Base-by-base conservation (phyloP, 495 filamentous ascomycete genomes). In the Penicillium silybi region DNA sequence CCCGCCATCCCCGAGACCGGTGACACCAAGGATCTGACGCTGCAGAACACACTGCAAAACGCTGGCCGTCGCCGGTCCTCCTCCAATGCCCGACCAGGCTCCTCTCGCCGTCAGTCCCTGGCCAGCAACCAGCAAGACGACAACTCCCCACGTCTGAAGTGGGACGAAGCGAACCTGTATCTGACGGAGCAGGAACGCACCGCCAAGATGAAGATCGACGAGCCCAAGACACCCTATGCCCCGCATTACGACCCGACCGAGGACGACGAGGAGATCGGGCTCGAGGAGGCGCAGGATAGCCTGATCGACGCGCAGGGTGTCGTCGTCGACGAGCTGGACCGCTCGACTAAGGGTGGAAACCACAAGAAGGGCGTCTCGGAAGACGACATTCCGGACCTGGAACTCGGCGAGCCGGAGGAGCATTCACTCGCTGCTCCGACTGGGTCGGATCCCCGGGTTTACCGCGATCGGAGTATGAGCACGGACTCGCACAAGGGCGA, bases 141-240 rank as follows among this genome's bases (percentile, higher is more conserved):
- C 20, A 77, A 78, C 46, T 79, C 78, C 35, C 83, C 85, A 64
- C 86, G 92, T 11, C 76, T 98, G 49, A 95, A 96, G 66, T 98
- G 93, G 93, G 93, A 98, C 62, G 93, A 98, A 68, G 93, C 90
- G 18, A 97, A 97, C 57, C 76, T 98, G 18, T 97, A 97, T 68
- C 78, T 97, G 11, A 89, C 91, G 4, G 93, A 97, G 73, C 93
- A 97, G 68, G 88, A 97, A 69, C 91, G 89, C 66, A 90, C 84
- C 32, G 82, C 87, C 26, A 97, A 92, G 41, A 97, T 97, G 95
- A 97, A 97, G 78, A 97, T 98, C 62, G 85, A 88, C 58, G 93
- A 98, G 73, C 93, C 93, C 43, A 98, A 98, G 79, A 98, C 93
- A 16, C 93, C 93, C 0, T 98, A 89, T 58, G 93, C 89, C 15